A percentile compares a stretch with the other conserved stretches of the same genome.
phyloP scores from a whole-genome alignment of 2,329 filamentous ascomycete genomes.

The Sarocladium strictum region DNA sequence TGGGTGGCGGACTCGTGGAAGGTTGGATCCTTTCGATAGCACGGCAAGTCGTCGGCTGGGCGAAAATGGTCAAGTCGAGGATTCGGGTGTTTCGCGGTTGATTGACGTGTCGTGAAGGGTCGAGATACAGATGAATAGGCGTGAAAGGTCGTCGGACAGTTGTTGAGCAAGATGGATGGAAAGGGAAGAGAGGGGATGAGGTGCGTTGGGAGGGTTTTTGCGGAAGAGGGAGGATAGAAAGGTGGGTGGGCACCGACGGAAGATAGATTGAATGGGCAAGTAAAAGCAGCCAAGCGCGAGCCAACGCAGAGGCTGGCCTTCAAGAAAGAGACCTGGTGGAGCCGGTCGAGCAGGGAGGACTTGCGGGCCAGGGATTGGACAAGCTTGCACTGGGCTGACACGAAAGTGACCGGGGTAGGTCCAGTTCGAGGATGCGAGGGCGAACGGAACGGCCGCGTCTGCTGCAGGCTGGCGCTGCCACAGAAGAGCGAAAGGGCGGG shows the following conservation, averaged over 20 bases:
- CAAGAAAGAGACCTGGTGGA: slow-evolving; percentile 13
- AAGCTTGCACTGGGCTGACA: slow-evolving; percentile 25
- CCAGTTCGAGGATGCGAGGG: slow-evolving; percentile 11
- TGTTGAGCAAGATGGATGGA: slow-evolving; percentile 8
- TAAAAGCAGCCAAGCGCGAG: slow-evolving; percentile 10
- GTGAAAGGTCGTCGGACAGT: slow-evolving; percentile 9
- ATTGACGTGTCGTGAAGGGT: slow-evolving; percentile 4
- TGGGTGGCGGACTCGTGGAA: not conserved
- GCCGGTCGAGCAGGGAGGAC: slow-evolving; percentile 13
- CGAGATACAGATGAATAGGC: slow-evolving; percentile 3
- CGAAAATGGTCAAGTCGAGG: not conserved
- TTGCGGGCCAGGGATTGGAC: slow-evolving; percentile 25
- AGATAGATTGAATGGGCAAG: slow-evolving; percentile 10
- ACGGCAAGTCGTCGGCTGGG: not conserved
- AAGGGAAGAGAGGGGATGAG: slow-evolving; percentile 9
- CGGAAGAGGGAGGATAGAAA: slow-evolving; percentile 9
- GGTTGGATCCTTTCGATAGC: not conserved
- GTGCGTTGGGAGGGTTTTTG: slow-evolving; percentile 9
- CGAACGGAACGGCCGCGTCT: slow-evolving; percentile 6
- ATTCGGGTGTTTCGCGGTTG: not conserved
- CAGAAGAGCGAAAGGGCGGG: not conserved
- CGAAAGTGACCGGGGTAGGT: slow-evolving; percentile 15
- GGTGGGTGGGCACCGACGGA: slow-evolving; percentile 9
- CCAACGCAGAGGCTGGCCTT: slow-evolving; percentile 11
- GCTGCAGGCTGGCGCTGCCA: slow-evolving; percentile 5